Evolutionary conservation across 306 rosid genomes (phyloP).

Genomic region (Dryas drummondii): DNA sequence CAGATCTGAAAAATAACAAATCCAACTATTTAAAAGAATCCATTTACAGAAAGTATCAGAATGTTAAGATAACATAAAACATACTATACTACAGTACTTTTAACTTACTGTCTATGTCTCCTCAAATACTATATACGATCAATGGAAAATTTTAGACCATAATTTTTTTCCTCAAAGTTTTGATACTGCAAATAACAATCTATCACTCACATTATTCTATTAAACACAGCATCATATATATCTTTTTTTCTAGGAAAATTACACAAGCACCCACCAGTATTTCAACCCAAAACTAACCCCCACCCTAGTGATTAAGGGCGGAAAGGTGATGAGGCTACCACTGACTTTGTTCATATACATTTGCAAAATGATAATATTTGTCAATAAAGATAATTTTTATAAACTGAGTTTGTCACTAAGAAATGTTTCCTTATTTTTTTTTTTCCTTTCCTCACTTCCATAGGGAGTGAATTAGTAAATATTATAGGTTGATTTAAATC

Average conservation of each 20-base stretch:
- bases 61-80: neutral
- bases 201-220: neutral
- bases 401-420: neutral
- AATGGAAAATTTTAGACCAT: neutral
- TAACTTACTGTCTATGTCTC: neutral
- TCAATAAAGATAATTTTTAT: neutral
- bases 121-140: neutral
- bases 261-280: constrained; percentile 4
- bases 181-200: neutral
- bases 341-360: neutral
- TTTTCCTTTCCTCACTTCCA: too few species aligned
- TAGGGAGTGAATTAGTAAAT: too few species aligned
- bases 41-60: neutral
- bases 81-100: neutral
- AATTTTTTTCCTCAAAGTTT: neutral
- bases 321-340: neutral
- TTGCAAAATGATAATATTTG: neutral
- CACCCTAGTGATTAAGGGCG: neutral
- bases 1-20: constrained; percentile 43
- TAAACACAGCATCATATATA: neutral
- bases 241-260: neutral
- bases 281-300: neutral
- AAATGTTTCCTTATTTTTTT: neutral
- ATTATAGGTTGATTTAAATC: too few species aligned
- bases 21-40: constrained; percentile 10